Base-by-base conservation (phyloP, 495 filamentous ascomycete genomes). In the Alectoria sarmentosa region DNA sequence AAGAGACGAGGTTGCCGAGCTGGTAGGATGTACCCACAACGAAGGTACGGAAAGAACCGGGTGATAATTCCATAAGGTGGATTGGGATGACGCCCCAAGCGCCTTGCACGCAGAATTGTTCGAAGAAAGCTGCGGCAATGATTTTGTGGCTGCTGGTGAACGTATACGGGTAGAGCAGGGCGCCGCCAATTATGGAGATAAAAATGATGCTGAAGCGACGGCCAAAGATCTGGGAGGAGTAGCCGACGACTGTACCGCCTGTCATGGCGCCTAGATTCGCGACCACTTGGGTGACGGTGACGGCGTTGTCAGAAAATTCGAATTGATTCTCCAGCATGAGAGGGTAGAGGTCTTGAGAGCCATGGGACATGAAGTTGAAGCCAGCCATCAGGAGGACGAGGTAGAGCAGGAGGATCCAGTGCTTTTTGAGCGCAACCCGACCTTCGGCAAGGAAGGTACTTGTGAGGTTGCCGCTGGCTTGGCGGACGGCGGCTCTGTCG, bases 281-380 rank as follows among this genome's bases (percentile, higher is more conserved):
- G 19, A 94, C 86, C 13, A 96, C 88, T 70, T 94, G 90, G 17
- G 89, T 92, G 8, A 93, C 83, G 0, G 91, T 94, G 9, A 95
- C 87, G 37, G 82, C 82, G 71, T 92, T 80, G 62, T 82, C 60
- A 17, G 77, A 80, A 76, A 95, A 94, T 61, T 78, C 77, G 76
- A 87, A 93, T 74, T 96, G 88, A 69, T 86, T 88, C 59, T 83
- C 71, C 17, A 96, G 74, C 84, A 96, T 86, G 17, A 90, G 92
- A 0, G 92, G 92, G 72, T 96, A 96, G 26, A 96, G 77, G 75
- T 96, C 92, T 74, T 96, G 92, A 7, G 89, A 92, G 65, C 92
- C 92, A 71, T 96, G 92, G 30, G 89, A 91, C 90, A 93, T 90
- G 74, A 93, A 94, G 73, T 94, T 96, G 80, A 96, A 93, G 1